Evolutionary conservation across 768 basidiomycete genomes (phyloP), one percentile per base, ranked within the genome.

Genomic region (Russula sp.): DNA sequence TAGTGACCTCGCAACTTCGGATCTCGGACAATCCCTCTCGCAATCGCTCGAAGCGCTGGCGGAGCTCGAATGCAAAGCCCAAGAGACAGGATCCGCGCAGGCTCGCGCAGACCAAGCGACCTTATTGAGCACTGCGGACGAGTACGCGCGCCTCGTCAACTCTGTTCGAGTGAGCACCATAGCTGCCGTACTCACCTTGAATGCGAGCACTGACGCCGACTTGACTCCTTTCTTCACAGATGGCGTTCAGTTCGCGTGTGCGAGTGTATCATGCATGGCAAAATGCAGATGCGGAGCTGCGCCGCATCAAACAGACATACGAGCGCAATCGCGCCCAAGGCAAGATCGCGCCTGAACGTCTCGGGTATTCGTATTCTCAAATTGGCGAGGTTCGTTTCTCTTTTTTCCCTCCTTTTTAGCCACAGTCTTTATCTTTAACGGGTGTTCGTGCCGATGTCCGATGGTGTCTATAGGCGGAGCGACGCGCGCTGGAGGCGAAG

Each of bases 131-230:
- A 90, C 91, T 53, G 91, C 85, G 52, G 96, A 98, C 70, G 94
- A 97, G 74, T 98, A 98, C 71, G 84, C 93, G n/a, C 81, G 96
- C 56, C 79, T 98, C 57, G 90, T 96, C 65, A 85, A 83, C 68
- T 91, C 89, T 61, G 93, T 95, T 57, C 81, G 91, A 64, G 91
- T 91, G 72, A 58, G 89, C 77, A 16, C 6, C 11, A 48, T 48
- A 6, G 31, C 55, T 8, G 45, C 10, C 31, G 45, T 11, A 34
- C 59, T 58, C 7, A 3, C 50, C 49, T 42, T 48, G 57, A 8
- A 16, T 39, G 6, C 18, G 18, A 44, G 32, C 20, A n/a, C 20
- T 35, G 42, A 22, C 18, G 32, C 56, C 51, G 35, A 35, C 20
- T 6, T 40, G 4, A 47, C 16, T 9, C 1, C 22, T 37, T 20